A percentile compares a stretch with the other conserved stretches of the same genome.
phyloP scores from a whole-genome alignment of 1,284 basidiomycete species.

The Ustilago lituana region DNA sequence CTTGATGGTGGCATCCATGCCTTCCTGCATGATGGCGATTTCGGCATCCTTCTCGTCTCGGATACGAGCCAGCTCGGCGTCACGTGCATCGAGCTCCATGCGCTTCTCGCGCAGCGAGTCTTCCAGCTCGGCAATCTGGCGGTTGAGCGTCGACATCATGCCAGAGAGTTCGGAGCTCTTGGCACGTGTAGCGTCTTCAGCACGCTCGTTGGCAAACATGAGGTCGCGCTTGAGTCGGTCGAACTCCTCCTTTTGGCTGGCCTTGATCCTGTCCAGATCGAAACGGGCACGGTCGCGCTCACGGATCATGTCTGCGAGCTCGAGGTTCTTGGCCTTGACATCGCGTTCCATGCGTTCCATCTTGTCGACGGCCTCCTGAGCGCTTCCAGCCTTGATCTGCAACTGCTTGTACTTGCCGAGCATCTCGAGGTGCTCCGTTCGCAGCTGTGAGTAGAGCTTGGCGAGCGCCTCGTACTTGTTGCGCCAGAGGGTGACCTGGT shows the following conservation, averaged over 20 bases:
- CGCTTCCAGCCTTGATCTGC: slow-evolving; percentile 97
- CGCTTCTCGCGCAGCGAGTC: slow-evolving; percentile 83
- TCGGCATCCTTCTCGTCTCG: slow-evolving; percentile 97
- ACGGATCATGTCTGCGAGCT: slow-evolving; percentile 97
- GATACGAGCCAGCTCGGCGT: slow-evolving; percentile 79
- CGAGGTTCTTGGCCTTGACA: slow-evolving; percentile 96
- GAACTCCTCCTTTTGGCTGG: slow-evolving; percentile 89
- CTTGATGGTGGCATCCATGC: slow-evolving; percentile 92
- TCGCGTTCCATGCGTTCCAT: slow-evolving; percentile 99
- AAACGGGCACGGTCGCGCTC: slow-evolving; percentile 96
- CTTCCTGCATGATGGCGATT: slow-evolving; percentile 92
- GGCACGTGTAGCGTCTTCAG: slow-evolving; percentile 88
- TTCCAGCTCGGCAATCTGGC: slow-evolving; percentile 93
- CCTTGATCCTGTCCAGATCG: slow-evolving; percentile 94
- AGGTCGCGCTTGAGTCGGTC: slow-evolving; percentile 93
- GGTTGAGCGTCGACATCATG: slow-evolving; percentile 91
- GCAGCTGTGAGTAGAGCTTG: slow-evolving; percentile 97
- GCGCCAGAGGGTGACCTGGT: slow-evolving; percentile 95
- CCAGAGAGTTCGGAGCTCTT: slow-evolving; percentile 91
- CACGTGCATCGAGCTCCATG: slow-evolving; percentile 77
- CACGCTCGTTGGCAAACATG: slow-evolving; percentile 95
- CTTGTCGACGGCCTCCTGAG: slow-evolving; percentile 97
- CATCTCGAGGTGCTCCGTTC: slow-evolving; percentile 96
- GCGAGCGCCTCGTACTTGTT: slow-evolving; percentile 99
- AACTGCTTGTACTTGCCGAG: slow-evolving; percentile 95